Base-by-base conservation (phyloP, 345 rosid species). In the Geranium rotundifolium region DNA sequence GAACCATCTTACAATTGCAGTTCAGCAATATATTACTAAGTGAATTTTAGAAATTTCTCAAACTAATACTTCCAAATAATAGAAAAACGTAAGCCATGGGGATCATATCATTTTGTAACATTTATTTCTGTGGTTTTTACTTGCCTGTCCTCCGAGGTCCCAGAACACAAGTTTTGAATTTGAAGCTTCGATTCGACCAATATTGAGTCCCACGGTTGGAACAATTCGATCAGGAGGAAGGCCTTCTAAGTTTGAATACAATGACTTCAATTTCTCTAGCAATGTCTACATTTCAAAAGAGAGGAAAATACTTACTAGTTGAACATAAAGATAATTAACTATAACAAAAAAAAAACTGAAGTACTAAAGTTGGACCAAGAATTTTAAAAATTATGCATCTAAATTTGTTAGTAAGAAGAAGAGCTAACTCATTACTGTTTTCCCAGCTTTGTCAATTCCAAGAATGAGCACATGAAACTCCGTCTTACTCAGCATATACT, bases 101-200 rank as follows among this genome's bases (percentile, higher is more conserved):
- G 9, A 29, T 7, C 17, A 56, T 18, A 8, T 18, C 39, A 62
- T 9, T 5, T 23, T 23, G 23, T 20, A 50, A 39, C 17, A 18
- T 6, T 54, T 58, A 5, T 34, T 14, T 16, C 23, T 17, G 37
- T 16, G 5, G 59, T 59, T 19, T 55, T 57, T 52, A 71, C 72
- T 67, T 68, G 88, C 99, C 93, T 95, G 97, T 69, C 99, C 99
- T 29, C 99, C 99, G 12, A 95, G 80, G 70, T 95, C 99, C 99
- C 99, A 95, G 66, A 90, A 88, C 57, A 95, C 84, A 16, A 95
- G 89, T 77, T 95, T 95, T 19, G 95, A 62, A 75, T 85, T 88
- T 29, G 90, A 64, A 65, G 79, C 82, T 88, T 90, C 95, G 52
- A 86, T 77, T 19, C 95, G 95, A 62, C 95, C 97, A 59, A 95